Conservation (phyloP, 1,139 yeast species). For the Diutina ranongensis region DNA sequence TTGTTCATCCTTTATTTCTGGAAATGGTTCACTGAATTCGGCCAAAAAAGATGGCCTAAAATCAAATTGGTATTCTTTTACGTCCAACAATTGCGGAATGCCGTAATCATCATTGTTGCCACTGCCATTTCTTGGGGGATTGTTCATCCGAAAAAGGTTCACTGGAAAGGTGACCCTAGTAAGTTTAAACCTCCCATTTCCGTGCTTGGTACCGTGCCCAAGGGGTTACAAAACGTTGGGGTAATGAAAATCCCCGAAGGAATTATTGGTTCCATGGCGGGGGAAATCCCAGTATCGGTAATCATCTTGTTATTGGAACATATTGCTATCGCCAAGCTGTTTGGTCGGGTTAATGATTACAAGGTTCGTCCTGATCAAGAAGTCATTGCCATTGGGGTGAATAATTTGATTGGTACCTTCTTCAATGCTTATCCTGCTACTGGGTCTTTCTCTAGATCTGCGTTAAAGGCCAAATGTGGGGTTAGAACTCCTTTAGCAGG, state of each 20-base stretch:
- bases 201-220: conserved; percentile 68
- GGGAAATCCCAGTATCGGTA: conserved; percentile 77
- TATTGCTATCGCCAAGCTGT: conserved; percentile 86
- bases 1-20: conserved; percentile 57
- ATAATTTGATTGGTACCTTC: conserved; percentile 82
- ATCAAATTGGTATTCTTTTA: conserved; percentile 53
- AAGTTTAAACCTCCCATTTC: conserved; percentile 38
- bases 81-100: conserved; percentile 66
- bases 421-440: conserved; percentile 94
- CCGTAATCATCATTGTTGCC: conserved; percentile 67
- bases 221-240: conserved; percentile 72
- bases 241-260: conserved; percentile 57
- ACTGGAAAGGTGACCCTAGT: conserved; percentile 20
- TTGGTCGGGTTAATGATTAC: conserved; percentile 86
- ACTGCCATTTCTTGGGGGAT: conserved; percentile 64
- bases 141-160: conserved; percentile 23
- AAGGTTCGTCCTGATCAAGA: conserved; percentile 91
- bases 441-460: conserved; percentile 92
- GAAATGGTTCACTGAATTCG: conserved; percentile 52
- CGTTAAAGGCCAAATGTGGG: conserved; percentile 89
- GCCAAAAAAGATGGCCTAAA: conserved; percentile 40
- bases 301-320: conserved; percentile 81
- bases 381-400: conserved; percentile 85
- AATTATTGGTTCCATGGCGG: conserved; percentile 47
- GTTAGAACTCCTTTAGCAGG: conserved; percentile 94